Evolutionary conservation across 2,329 filamentous ascomycete species (phyloP).

Genomic region (Talaromyces sp.): DNA sequence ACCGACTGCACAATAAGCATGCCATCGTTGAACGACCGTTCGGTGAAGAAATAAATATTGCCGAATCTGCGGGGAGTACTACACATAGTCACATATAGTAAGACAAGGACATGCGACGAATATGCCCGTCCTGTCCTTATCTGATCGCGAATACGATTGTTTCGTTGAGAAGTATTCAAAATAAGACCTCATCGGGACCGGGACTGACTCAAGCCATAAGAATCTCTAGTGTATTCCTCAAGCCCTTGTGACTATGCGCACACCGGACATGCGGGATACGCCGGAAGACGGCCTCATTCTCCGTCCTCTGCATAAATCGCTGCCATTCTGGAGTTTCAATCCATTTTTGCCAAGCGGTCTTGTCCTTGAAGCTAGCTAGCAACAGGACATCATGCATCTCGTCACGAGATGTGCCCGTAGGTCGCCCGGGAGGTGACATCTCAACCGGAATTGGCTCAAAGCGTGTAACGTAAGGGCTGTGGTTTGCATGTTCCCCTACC

Average conservation of each 20-base stretch:
- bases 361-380: slow-evolving; percentile 29
- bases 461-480: slow-evolving; percentile 27
- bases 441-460: slow-evolving; percentile 30
- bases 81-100: not conserved
- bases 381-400: slow-evolving; percentile 30
- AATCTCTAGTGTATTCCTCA: slow-evolving; percentile 30
- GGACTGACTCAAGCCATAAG: slow-evolving; percentile 19
- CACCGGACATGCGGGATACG: slow-evolving; percentile 31
- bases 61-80: not conserved
- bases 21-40: not conserved
- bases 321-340: slow-evolving; percentile 28
- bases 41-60: slow-evolving; percentile 1
- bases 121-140: not conserved
- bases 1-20: not conserved
- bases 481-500: slow-evolving; percentile 27
- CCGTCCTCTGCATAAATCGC: slow-evolving; percentile 29
- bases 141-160: not conserved
- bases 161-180: not conserved
- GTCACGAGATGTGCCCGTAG: slow-evolving; percentile 22
- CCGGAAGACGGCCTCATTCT: slow-evolving; percentile 28
- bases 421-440: slow-evolving; percentile 24
- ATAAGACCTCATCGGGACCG: not conserved
- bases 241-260: slow-evolving; percentile 28
- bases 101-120: not conserved
- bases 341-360: slow-evolving; percentile 28